Base-by-base conservation (phyloP, 2,329 filamentous ascomycete genomes). In the Lojkania enalia region DNA sequence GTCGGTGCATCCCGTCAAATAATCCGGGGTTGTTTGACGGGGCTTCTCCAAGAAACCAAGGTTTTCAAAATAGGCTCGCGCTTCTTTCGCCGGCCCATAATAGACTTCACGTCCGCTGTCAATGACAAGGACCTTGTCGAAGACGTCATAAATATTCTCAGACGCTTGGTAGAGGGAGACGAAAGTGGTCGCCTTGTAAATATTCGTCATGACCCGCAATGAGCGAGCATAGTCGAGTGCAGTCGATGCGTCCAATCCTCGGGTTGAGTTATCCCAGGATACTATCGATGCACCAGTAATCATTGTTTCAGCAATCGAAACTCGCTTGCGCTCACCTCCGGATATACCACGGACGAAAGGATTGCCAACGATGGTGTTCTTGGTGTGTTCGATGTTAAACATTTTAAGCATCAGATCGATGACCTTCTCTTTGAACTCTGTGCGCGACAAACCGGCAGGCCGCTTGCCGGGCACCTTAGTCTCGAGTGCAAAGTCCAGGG, bases 351-450 rank as follows among this genome's bases (percentile, higher is more conserved):
- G 84, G 15, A 94, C 80, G 51, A 92, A 90, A 1, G 83, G 81
- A 51, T 94, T 87, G 5, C 91, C 91, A 19, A 96, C 89, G 20
- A 92, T 83, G 0, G 91, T 96, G 64, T 90, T 81, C 39, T 83
- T 80, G 0, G 90, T 95, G 68, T 96, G 90, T 67, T 91, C 87
- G 42, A 96, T 95, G 64, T 92, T 94, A 77, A 96, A 95, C 87
- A 95, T 94, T 62, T 88, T 89, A 39, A 96, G 76, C 47, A 96
- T 77, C 60, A 86, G 81, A 14, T 82, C 78, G 49, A 91, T 75
- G 45, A 95, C 83, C 56, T 84, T 83, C 38, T 87, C 78, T 73
- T 91, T 91, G 74, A 92, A 92, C 13, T 87, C 84, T 4, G 71
- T 67, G 65, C 87, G 87, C 29, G 81, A 84, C 56, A 94, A 79